These are phyloP conservation scores for Vigna reflexopilosa DNA, from an alignment of 306 rosid genomes.

Conservation along the genomic window DNA sequence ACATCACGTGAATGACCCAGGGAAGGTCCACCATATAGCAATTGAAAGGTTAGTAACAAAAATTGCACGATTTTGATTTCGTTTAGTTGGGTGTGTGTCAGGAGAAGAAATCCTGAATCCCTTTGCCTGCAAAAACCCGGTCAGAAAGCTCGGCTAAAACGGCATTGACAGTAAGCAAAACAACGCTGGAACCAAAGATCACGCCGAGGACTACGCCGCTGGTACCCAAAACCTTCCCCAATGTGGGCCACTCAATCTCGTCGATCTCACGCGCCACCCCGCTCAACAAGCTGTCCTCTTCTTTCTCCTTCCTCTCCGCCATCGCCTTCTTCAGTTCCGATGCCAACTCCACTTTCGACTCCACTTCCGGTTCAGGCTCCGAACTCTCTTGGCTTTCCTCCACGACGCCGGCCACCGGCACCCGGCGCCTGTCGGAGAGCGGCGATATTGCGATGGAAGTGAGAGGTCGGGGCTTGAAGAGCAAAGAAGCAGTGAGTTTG, in stretches of 20 bases:
- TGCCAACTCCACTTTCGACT: conserved; percentile 17
- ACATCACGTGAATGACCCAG: neutral
- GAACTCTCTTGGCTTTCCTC: conserved; percentile 68
- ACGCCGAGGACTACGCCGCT: conserved; percentile 82
- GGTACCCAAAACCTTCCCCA: conserved; percentile 87
- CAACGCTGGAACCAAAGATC: conserved; percentile 86
- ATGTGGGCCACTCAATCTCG: conserved; percentile 90
- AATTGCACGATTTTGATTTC: neutral
- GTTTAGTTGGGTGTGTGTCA: conserved; percentile 8
- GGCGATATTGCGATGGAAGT: conserved; percentile 27
- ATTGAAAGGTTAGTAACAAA: neutral
- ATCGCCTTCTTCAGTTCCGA: conserved; percentile 79
- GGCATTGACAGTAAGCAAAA: conserved; percentile 85
- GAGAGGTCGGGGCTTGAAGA: conserved; percentile 33
- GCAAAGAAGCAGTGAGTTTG: neutral
- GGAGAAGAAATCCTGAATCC: conserved; percentile 83
- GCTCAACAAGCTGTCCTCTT: conserved; percentile 52
- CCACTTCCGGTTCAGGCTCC: conserved; percentile 49
- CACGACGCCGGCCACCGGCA: conserved; percentile 44
- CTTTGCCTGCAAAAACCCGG: conserved; percentile 70
- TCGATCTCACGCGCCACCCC: conserved; percentile 82
- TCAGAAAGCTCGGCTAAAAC: conserved; percentile 85
- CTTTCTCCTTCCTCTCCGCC: conserved; percentile 68
- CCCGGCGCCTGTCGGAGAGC: neutral
- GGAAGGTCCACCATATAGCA: neutral